Percentiles rank a stretch among this genome's conserved stretches.
Conservation (phyloP, 345 rosid genomes). For the Boechera retrofracta region DNA sequence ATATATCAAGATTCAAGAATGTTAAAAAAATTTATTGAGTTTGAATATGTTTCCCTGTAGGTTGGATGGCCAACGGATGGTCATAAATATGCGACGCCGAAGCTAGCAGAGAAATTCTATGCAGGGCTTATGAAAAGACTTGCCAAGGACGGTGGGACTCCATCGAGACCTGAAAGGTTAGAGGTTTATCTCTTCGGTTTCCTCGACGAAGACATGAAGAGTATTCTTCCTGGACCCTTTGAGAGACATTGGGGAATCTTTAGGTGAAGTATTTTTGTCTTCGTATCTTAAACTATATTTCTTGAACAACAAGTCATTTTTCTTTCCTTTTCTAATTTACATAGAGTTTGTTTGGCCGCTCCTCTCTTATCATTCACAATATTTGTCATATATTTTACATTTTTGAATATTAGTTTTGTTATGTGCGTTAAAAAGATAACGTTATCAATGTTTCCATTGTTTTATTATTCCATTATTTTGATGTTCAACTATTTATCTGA, state of each 20-base stretch:
- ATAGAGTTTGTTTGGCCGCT: not conserved
- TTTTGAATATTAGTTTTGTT: not conserved
- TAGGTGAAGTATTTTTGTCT: constrained; percentile 19
- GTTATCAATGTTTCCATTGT: no score
- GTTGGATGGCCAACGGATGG: constrained; percentile 98
- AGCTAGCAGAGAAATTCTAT: constrained; percentile 65
- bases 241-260: constrained; percentile 97
- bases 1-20: constrained; percentile 7
- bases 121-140: constrained; percentile 69
- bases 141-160: constrained; percentile 63
- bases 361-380: not conserved
- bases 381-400: not conserved
- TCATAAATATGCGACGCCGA: constrained; percentile 39
- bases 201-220: constrained; percentile 78
- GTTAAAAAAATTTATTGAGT: not conserved
- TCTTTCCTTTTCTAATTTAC: not conserved
- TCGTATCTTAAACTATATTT: not conserved
- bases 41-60: constrained; percentile 4
- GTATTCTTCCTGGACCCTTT: constrained; percentile 70
- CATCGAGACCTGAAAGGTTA: constrained; percentile 60
- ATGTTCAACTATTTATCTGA: no score
- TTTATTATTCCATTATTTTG: no score
- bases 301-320: constrained; percentile 7
- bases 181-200: constrained; percentile 69
- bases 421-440: not conserved